Base-by-base conservation (phyloP, 2,329 filamentous ascomycete species). In the Blastomyces parvus region DNA sequence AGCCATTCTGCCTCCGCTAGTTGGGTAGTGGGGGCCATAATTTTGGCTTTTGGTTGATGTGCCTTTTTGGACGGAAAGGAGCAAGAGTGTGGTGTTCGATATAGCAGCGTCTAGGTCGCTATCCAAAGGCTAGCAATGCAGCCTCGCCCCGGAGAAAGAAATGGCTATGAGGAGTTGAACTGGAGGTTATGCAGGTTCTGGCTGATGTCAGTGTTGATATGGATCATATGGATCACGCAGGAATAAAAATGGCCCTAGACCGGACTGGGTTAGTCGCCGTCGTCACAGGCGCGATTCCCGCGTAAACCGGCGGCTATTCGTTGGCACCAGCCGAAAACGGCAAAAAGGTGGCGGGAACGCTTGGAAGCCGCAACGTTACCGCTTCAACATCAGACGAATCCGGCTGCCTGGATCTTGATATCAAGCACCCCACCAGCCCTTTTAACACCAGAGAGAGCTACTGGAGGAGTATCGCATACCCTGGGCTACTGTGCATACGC, bases 1-100 rank as follows among this genome's bases (percentile, higher is more conserved):
- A 93, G 86, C 94, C 94, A 97, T 83, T 89, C 83, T 55, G 81
- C 79, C 72, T 87, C 81, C 17, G 78, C 60, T 25, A 36, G 4
- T 36, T 46, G 27, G 36, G 38, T 33, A 14, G 25, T 36, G 14
- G 52, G 58, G 27, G 58, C 36, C 58, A 59, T 59, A n/a, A n/a
- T 48, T 46, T 59, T 40, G 40, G 13, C 5, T 27, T 30, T 14
- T 36, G 57, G 17, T 14, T 8, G 7, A 36, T 17, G 55, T 9
- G 36, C 0, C 40, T 2, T 1, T 1, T 59, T 3, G 42, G 42
- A 19, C 48, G 42, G 25, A 36, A 42, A 58, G 36, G 22, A 5
- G 36, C 14, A 27, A 33, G 1, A 25, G 19, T 2, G 30, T 7
- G 8, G 33, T 22, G n/a, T 2, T 56, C 17, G 30, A 22, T 17